Base-by-base conservation (phyloP, 2,329 filamentous ascomycete genomes). In the Trichoderma polysporum region DNA sequence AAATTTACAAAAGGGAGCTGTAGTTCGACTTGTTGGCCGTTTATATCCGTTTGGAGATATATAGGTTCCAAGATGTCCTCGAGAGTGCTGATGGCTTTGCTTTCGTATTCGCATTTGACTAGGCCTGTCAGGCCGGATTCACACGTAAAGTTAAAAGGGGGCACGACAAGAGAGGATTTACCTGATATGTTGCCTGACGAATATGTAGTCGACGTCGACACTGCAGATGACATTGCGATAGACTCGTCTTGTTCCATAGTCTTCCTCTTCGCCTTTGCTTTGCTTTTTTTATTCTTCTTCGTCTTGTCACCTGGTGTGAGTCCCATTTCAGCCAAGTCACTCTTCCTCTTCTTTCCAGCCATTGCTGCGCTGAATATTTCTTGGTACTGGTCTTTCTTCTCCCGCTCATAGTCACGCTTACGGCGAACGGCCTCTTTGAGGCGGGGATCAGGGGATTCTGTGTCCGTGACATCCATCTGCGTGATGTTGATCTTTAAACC, bases 1-100 rank as follows among this genome's bases (percentile, higher is more conserved):
- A 85, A 80, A 73, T 94, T 93, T 66, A 88, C 83, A 73, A 97
- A 97, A 0, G 93, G 92, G 0, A 94, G 72, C n/a, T 71, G 70
- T 1, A 86, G 45, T 4, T 70, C 74, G 2, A 78, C 71, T 17
- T 73, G 63, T 53, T 79, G 65, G 17, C 74, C 78, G 8, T 83
- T 77, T 1, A 84, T 78, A 33, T 77, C 78, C 19, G 82, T 82
- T 53, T 81, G 74, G 69, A 86, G 76, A 7, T 72, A 70, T 1
- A 76, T 66, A 1, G 77, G 77, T 37, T 80, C 72, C 0, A 84
- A 72, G 9, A 87, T 77, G 0, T 79, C 76, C 0, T 76, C 72
- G 10, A 86, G 69, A 0, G 73, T 68, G 22, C 74, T 81, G 1
- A 74, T 29, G 1, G 77, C 68, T 56, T 79, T 77, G 45, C 78